These are phyloP conservation scores for Corylus avellana DNA, from an alignment of 306 rosid genomes.

Conservation along the genomic window DNA sequence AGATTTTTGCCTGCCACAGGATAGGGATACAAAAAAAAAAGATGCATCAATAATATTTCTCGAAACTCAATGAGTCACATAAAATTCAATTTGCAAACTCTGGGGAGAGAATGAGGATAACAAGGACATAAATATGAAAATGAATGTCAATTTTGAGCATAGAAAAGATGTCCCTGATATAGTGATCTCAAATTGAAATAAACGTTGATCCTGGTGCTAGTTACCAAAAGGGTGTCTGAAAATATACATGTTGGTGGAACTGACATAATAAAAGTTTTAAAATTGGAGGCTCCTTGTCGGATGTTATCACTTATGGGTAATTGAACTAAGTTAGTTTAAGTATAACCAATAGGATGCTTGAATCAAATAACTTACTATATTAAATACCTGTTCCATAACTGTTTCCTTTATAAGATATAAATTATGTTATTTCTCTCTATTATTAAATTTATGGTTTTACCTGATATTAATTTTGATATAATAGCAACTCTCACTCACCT, in stretches of 20 bases:
- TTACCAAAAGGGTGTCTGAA: slow-evolving; percentile 1
- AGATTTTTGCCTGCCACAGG: slow-evolving; percentile 75
- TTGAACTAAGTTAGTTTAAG: slow-evolving; percentile 9
- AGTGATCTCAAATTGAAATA: slow-evolving; percentile 18
- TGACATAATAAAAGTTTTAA: slow-evolving; percentile 1
- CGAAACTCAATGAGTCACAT: not conserved
- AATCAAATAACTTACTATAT: slow-evolving; percentile 12
- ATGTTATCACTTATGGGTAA: slow-evolving; percentile 2
- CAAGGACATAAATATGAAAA: slow-evolving; percentile 15
- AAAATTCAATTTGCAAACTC: slow-evolving; percentile 5
- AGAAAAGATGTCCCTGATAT: slow-evolving; percentile 19
- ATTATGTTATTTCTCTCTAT: not conserved
- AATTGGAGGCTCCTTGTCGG: slow-evolving; percentile 10
- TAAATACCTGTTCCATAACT: not conserved
- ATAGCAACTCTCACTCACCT: slow-evolving; percentile 47
- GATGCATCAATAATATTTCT: not conserved
- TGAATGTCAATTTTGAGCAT: slow-evolving; percentile 6
- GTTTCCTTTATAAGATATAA: not conserved
- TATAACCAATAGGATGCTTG: slow-evolving; percentile 3
- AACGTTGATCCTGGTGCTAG: slow-evolving; percentile 13
- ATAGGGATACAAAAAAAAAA: not conserved
- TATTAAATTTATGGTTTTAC: not conserved
- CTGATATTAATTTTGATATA: slow-evolving; percentile 7
- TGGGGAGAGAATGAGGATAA: not conserved
- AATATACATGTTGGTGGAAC: slow-evolving; percentile 4